Evolutionary conservation across 2,329 filamentous ascomycete genomes (phyloP), one percentile per base, ranked within the genome.

Genomic region (Immersiporthe knoxdaviesiana): DNA sequence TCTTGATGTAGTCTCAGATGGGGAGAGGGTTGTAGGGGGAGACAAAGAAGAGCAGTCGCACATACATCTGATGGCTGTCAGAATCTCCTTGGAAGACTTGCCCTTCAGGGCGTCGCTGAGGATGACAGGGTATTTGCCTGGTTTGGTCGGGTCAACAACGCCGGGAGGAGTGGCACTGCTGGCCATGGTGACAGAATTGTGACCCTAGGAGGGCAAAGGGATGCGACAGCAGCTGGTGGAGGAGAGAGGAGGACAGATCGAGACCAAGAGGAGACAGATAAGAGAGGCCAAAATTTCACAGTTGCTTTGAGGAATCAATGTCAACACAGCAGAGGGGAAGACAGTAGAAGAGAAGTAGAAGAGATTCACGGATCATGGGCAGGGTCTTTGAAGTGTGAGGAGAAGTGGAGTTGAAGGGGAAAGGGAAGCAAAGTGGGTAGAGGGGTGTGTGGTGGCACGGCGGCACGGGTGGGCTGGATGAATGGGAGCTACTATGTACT

Each of bases 111-210:
- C 85, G 74, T 90, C 88, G 76, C 88, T 89, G 59, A 91, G 81
- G 61, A 90, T 83, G 68, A 91, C 84, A 63, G 87, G 88, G 75
- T 90, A 91, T 75, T 88, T 87, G 69, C 83, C 87, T 69, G 82
- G 81, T 78, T 87, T 85, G 67, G 87, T 88, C 71, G 88, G 86
- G 78, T 90, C 87, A 69, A 90, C 83, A 67, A 84, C 69, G 16
- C 76, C 75, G 18, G 73, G 65, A n/a, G 71, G 47, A 50, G 70
- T 72, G 62, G 72, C 62, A 59, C 62, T 61, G 27, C 74, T 69
- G 75, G 73, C 77, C 80, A 76, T 78, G 7, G 27, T 62, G 62
- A 41, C 30, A n/a, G 61, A n/a, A 21, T n/a, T 8, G 44, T n/a
- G 44, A 21, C 44, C 41, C 21, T 18, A 39, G 37, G 37, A 39